Evolutionary conservation across 345 rosid genomes (phyloP), one percentile per base, ranked within the genome.

Genomic region (Adansonia digitata): DNA sequence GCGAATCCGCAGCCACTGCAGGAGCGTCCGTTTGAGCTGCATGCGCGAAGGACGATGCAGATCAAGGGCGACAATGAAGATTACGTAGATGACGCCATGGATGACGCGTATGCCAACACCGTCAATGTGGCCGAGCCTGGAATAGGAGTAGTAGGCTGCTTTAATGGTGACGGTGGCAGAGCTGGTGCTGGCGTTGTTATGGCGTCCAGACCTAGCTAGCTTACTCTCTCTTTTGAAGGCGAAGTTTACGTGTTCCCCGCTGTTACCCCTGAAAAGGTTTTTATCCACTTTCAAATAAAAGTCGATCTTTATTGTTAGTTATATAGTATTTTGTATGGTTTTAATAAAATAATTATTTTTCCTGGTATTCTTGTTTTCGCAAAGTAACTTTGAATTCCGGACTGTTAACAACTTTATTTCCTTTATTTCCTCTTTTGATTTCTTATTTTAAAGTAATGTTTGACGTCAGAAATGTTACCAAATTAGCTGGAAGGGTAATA

Each of bases 181-280:
- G 56, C 67, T 60, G 73, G 76, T 42, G 63, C 69, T 3, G 83
- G 79, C 49, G 73, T 77, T 35, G 84, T 80, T 74, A 69, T 71
- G 74, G 80, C 87, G 45, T 84, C 92, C 65, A 85, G 91, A 78
- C 82, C 84, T 17, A 88, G 91, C 77, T 91, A 90, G 82, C 91
- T 90, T 18, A 87, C 91, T 71, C 88, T 90, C 48, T 88, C 94
- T 37, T 88, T 90, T 61, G 91, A 88, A 84, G 94, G 94, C 73
- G 92, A 90, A 75, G 94, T 88, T 60, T 90, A 83, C 73, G 94
- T 90, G 62, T 90, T 88, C 80, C 90, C 88, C 65, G 86, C 89
- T 55, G 91, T 87, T 79, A 84, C 92, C 14, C 85, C 89, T 35
- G 88, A 85, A 74, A 88, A 85, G 87, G 94, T 88, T 51, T 37